Base-by-base conservation (phyloP, 495 filamentous ascomycete species). In the Emericellopsis terricola region DNA sequence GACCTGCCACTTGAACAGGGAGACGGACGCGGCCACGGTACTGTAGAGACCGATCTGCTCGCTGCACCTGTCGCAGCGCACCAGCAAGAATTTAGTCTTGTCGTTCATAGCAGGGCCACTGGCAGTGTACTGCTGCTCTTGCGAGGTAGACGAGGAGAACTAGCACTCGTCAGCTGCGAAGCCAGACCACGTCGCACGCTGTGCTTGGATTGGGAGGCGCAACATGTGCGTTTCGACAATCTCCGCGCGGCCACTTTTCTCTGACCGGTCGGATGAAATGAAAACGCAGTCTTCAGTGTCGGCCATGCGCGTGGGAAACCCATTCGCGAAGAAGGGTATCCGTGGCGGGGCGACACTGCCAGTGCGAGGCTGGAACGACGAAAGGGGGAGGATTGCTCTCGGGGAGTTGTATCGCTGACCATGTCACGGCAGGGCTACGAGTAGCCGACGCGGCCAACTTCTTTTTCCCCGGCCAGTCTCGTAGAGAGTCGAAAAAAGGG, bases 331-430 rank as follows among this genome's bases (percentile, higher is more conserved):
- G 29, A 46, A 45, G 47, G 40, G 46, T 31, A 32, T 9, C 9
- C 23, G 33, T 38, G 2, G 13, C n/a, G 21, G 3, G n/a, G 26
- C 16, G 10, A 19, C 6, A 26, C 28, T 28, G 27, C 17, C 11
- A 30, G 28, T 31, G 20, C 42, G 38, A 39, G 28, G 42, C 26
- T 36, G 20, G 29, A 28, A 28, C 32, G 36, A 50, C 36, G 50
- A 52, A 51, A 39, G 52, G 39, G 30, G n/a, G n/a, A n/a, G n/a
- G n/a, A n/a, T 36, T 73, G 19, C 58, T 93, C 51, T 93, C 49
- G 82, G 84, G 78, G 72, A 81, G 60, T 78, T 79, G 84, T 92
- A 93, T 93, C 84, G 80, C 68, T 78, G 71, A 61, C 69, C 69
- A 68, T 52, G 59, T 65, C 67, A 81, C 33, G 8, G 33, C 17